Percentiles rank a stretch among this genome's conserved stretches.
These are phyloP conservation scores for Gamsiella multidivaricata DNA, from an alignment of 192 early-diverging fungal species.

Conservation along the genomic window DNA sequence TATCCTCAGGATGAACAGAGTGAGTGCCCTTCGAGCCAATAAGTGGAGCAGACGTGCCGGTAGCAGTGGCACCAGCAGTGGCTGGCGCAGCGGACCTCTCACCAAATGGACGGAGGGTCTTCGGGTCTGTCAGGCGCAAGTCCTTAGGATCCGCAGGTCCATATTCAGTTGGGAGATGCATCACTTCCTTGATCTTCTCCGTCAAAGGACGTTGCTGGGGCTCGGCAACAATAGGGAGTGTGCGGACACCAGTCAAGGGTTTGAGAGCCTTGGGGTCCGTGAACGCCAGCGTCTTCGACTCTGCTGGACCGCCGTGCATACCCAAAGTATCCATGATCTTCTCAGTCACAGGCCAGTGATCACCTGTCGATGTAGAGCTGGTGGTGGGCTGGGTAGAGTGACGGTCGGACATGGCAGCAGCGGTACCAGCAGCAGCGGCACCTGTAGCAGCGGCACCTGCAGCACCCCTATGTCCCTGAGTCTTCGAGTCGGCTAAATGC, in stretches of 20 bases:
- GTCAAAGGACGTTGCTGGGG: background rate
- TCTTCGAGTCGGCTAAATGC: too few relatives aligned
- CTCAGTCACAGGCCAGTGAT: background rate
- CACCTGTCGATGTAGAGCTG: background rate
- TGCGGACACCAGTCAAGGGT: background rate
- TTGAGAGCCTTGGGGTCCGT: constrained; percentile 13
- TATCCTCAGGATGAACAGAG: too few relatives aligned
- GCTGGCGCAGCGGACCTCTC: background rate
- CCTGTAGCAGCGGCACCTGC: too few relatives aligned
- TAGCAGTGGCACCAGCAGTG: background rate
- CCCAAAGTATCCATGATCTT: constrained; percentile 1
- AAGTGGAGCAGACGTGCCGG: background rate
- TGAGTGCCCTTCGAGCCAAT: too few relatives aligned
- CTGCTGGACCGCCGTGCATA: background rate
- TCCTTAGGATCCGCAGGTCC: constrained; percentile 20
- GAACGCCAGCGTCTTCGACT: background rate
- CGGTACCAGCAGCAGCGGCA: too few relatives aligned
- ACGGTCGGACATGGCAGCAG: too few relatives aligned
- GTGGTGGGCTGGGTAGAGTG: background rate
- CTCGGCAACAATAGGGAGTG: background rate
- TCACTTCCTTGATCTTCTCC: constrained; percentile 1
- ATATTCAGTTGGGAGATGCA: background rate
- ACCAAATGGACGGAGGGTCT: background rate
- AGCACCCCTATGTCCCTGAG: too few relatives aligned
- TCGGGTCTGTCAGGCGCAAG: constrained; percentile 7